A percentile compares a stretch with the other conserved stretches of the same genome.
Evolutionary conservation across 371 early-diverging fungal genomes (phyloP).

Genomic region (Capillidium rhysosporum): DNA sequence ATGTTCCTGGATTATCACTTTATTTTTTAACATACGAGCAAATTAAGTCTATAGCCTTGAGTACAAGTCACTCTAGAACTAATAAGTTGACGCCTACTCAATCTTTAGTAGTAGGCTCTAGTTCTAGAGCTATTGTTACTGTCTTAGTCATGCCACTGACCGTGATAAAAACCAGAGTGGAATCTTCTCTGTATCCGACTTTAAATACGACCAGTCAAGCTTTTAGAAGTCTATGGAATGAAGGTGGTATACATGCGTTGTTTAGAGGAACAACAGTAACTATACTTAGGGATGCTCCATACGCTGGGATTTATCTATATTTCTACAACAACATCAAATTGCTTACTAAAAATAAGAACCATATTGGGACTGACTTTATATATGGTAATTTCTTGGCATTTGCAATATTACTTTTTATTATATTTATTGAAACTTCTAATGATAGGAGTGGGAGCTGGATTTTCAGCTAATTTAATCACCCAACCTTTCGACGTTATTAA

Average conservation of each 20-base stretch:
- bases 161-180: slow-evolving; percentile 63
- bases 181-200: neutral
- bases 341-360: neutral
- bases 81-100: slow-evolving; percentile 21
- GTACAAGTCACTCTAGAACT: slow-evolving; percentile 9
- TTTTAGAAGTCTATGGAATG: slow-evolving; percentile 30
- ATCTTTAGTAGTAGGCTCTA: slow-evolving; percentile 56
- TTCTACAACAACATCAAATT: slow-evolving; percentile 57
- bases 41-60: slow-evolving; percentile 11
- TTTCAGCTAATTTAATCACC: slow-evolving; percentile 58
- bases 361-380: neutral
- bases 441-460: slow-evolving; percentile 48
- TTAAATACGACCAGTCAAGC: slow-evolving; percentile 18
- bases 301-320: slow-evolving; percentile 87
- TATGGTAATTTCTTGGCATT: neutral
- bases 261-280: slow-evolving; percentile 86
- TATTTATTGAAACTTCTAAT: too few species aligned
- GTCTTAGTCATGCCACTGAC: slow-evolving; percentile 87
- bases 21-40: slow-evolving; percentile 42
- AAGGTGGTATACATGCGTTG: slow-evolving; percentile 37
- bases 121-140: slow-evolving; percentile 68
- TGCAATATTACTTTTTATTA: slow-evolving; percentile 11
- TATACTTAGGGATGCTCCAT: slow-evolving; percentile 81
- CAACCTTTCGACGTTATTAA: slow-evolving; percentile 91
- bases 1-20: slow-evolving; percentile 67